These are phyloP conservation scores for Aspergillus flavus DNA, from an alignment of 2,329 filamentous ascomycete species.

Conservation along the genomic window DNA sequence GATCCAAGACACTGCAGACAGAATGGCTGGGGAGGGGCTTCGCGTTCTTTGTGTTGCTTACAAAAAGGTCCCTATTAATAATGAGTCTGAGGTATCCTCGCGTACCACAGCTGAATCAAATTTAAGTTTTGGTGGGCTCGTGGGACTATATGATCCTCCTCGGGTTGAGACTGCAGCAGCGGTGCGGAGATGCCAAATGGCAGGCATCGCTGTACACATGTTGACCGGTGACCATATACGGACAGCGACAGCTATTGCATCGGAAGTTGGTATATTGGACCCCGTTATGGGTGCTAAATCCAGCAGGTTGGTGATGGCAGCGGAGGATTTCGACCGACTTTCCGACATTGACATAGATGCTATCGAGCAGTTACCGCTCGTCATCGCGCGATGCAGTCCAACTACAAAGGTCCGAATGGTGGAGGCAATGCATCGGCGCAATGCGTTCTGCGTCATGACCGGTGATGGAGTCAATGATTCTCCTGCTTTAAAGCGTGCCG, in stretches of 20 bases:
- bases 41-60: constrained; percentile 62
- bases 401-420: constrained; percentile 91
- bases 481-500: constrained; percentile 75
- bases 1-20: constrained; percentile 51
- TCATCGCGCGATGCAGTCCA: constrained; percentile 81
- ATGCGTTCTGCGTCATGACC: constrained; percentile 81
- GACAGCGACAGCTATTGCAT: constrained; percentile 60
- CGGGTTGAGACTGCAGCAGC: constrained; percentile 60
- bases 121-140: constrained; percentile 60
- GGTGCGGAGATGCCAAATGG: constrained; percentile 56
- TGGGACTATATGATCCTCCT: constrained; percentile 65
- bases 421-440: constrained; percentile 77
- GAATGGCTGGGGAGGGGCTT: constrained; percentile 61
- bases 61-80: constrained; percentile 30
- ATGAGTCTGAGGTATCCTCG: constrained; percentile 37
- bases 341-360: constrained; percentile 61
- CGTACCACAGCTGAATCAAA: constrained; percentile 56
- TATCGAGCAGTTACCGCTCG: constrained; percentile 73
- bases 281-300: constrained; percentile 46
- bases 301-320: constrained; percentile 54
- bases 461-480: constrained; percentile 88
- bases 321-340: constrained; percentile 58
- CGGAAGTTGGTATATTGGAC: constrained; percentile 59
- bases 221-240: constrained; percentile 60
- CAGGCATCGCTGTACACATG: constrained; percentile 62